Conservation (phyloP, 345 rosid genomes). For the Iberis pinnata region DNA sequence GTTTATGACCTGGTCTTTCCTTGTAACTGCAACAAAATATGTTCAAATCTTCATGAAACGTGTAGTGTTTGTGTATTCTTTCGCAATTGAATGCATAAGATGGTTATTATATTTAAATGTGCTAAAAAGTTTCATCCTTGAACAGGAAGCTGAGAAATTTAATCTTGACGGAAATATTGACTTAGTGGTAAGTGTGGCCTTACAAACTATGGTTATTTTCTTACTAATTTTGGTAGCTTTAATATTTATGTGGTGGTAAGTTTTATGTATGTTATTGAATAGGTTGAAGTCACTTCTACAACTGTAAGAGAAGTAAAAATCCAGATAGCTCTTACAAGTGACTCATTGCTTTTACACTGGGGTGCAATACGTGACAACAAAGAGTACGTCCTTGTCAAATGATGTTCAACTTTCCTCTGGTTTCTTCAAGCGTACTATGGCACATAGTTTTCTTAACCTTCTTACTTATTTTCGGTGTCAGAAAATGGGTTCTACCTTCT, state of each 20-base stretch:
- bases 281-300: slow-evolving; percentile 60
- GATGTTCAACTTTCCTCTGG: too few relatives aligned
- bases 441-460: neutral
- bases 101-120: slow-evolving; percentile 11
- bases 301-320: slow-evolving; percentile 42
- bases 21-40: neutral
- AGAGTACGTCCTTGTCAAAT: slow-evolving; percentile 46
- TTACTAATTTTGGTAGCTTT: slow-evolving; percentile 12
- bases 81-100: slow-evolving; percentile 8
- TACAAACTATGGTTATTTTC: slow-evolving; percentile 5
- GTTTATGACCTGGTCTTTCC: neutral
- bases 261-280: slow-evolving; percentile 27
- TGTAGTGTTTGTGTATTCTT: slow-evolving; percentile 2
- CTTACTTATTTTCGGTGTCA: slow-evolving; percentile 26
- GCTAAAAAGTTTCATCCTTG: slow-evolving; percentile 32
- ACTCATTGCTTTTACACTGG: slow-evolving; percentile 86
- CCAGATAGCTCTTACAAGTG: slow-evolving; percentile 48
- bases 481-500: slow-evolving; percentile 90
- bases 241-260: slow-evolving; percentile 10
- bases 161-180: slow-evolving; percentile 68
- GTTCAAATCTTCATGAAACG: neutral
- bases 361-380: slow-evolving; percentile 62
- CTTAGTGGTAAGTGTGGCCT: slow-evolving; percentile 58
- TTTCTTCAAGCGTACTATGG: too few relatives aligned
- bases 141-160: slow-evolving; percentile 66